These are phyloP conservation scores for Oryza nivara DNA, from an alignment of 176 grass and related monocot genomes.

Conservation along the genomic window DNA sequence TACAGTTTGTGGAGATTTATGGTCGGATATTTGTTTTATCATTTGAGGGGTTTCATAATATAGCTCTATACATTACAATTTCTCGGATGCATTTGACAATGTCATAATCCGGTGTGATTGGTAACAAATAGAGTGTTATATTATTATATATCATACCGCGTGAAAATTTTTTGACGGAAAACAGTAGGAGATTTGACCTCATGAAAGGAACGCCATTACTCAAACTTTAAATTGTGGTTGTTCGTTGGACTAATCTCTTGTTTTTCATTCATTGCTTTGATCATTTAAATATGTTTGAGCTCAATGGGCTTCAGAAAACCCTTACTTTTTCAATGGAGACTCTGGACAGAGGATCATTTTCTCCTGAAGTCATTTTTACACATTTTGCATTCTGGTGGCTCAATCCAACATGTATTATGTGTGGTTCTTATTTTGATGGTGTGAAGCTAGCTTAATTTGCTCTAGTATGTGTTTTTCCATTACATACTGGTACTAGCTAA, in stretches of 20 bases:
- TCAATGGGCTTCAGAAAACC: conserved; percentile 92
- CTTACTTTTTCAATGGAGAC: conserved; percentile 92
- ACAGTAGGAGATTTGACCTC: too few relatives aligned
- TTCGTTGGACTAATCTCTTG: not conserved
- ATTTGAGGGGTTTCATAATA: not conserved
- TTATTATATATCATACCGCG: not conserved
- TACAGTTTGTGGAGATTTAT: conserved; percentile 87
- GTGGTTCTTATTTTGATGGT: not conserved
- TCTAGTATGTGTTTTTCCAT: too few relatives aligned
- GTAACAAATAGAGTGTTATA: not conserved
- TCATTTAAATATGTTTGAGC: conserved; percentile 87
- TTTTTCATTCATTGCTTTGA: conserved; percentile 75
- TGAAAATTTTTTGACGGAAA: too few relatives aligned
- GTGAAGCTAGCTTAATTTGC: not conserved
- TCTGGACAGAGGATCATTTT: conserved; percentile 97
- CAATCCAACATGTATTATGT: conserved; percentile 66
- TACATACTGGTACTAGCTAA: not conserved
- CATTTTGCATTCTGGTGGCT: conserved; percentile 91
- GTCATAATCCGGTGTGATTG: not conserved
- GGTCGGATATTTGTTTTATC: conserved; percentile 62
- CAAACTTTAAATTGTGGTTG: not conserved
- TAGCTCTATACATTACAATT: not conserved
- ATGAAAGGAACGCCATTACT: not conserved
- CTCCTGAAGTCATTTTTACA: conserved; percentile 91
- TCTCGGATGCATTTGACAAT: not conserved